Evolutionary conservation across 495 filamentous ascomycete genomes (phyloP).

Genomic region (Diplogelasinospora grovesii): DNA sequence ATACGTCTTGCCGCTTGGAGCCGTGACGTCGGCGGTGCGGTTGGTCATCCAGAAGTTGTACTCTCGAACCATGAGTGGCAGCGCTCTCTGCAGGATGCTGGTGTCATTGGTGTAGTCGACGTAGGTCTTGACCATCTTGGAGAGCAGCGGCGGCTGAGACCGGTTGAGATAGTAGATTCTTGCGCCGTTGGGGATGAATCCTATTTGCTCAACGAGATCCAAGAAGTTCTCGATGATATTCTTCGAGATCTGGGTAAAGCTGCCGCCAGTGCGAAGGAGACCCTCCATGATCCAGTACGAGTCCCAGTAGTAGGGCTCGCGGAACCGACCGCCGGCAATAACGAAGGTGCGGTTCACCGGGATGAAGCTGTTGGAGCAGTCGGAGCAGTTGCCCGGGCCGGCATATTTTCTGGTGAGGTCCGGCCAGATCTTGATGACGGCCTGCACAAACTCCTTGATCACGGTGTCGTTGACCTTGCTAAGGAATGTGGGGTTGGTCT

Average conservation of each 20-base stretch:
- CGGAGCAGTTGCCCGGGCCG: conserved; percentile 33
- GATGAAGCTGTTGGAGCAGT: conserved; percentile 44
- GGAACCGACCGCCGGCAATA: conserved; percentile 44
- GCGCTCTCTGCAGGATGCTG: conserved; percentile 35
- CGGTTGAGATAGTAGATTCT: conserved; percentile 43
- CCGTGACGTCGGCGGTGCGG: conserved; percentile 31
- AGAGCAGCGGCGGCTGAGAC: conserved; percentile 43
- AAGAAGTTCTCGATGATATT: conserved; percentile 49
- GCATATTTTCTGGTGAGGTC: conserved; percentile 41
- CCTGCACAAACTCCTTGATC: conserved; percentile 38
- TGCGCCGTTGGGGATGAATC: conserved; percentile 46
- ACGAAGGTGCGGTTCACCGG: conserved; percentile 47
- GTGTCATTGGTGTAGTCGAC: conserved; percentile 46
- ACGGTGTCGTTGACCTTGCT: conserved; percentile 35
- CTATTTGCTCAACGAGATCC: conserved; percentile 43
- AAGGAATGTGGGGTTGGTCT: conserved; percentile 38
- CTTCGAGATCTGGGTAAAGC: conserved; percentile 39
- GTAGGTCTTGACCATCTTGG: conserved; percentile 43
- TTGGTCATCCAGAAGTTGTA: conserved; percentile 41
- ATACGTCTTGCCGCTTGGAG: conserved; percentile 27
- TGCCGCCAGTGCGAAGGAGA: conserved; percentile 41
- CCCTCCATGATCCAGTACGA: conserved; percentile 48
- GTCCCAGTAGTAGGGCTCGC: conserved; percentile 49
- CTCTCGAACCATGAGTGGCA: conserved; percentile 44
- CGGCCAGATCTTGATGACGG: conserved; percentile 48